Base-by-base conservation (phyloP, 805 yeast species). In the Candida succiphila region DNA sequence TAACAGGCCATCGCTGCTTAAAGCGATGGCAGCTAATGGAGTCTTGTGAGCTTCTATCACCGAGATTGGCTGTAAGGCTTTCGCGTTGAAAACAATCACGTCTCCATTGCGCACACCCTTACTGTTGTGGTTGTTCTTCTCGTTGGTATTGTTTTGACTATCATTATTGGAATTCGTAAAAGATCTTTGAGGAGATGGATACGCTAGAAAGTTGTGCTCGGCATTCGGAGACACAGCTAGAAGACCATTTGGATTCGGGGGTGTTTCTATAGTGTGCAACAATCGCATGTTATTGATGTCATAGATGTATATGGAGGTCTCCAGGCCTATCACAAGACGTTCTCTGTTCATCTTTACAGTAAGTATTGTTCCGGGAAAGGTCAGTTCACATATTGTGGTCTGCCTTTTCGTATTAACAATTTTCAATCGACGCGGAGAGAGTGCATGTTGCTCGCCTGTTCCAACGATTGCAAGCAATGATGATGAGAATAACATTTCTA, bases 31-130 rank as follows among this genome's bases (percentile, higher is more conserved):
- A 1, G 92, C 81, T 28, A 89, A 55, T 3, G 81, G 77, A 1
- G 89, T 67, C 46, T 83, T 83, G 56, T 92, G 97, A 0, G 96
- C 96, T 46, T 83, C 89, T 10, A 89, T 75, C 2, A 86, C 89
- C 36, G 86, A 83, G 22, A 87, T 57, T 0, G 96, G 96, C 40
- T 81, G 80, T 29, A 86, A 57, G 4, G 84, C 69, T 30, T 71
- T 55, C 6, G 92, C 76, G 52, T 89, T 94, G 52, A 85, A 88
- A 2, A 92, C 69, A 1, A 87, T 75, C 15, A 88, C 85, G 43
- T 75, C 89, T 8, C 94, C 94, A 23, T 77, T 69, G 32, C 64
- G 41, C 26, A 30, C 5, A 23, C 37, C 37, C 12, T 27, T 35
- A 15, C 16, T 18, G 25, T 17, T 18, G 12, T 27, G 18, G 14